Conservation (phyloP, 78 protist genomes). For the Emiliania huxleyi region DNA sequence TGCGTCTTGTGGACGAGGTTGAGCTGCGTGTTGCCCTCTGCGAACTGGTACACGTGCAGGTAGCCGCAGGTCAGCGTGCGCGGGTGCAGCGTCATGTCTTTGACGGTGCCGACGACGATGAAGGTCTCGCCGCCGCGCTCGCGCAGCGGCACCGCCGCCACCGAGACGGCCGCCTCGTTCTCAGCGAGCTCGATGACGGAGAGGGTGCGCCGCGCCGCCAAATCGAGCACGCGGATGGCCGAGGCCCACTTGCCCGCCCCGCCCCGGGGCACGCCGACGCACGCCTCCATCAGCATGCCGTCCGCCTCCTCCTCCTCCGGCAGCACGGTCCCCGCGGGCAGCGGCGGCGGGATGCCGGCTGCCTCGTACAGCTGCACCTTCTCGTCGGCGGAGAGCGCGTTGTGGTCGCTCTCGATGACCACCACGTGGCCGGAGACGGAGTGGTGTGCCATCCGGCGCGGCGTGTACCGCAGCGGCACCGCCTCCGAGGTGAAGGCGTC, state of each 20-base stretch:
- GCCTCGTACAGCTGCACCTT: constrained; percentile 39
- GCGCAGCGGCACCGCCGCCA: constrained; percentile 53
- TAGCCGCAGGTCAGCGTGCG: constrained; percentile 41
- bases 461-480: background rate
- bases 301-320: constrained; percentile 49
- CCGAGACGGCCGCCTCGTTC: constrained; percentile 85
- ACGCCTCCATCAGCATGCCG: background rate
- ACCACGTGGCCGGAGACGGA: constrained; percentile 30
- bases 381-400: constrained; percentile 29
- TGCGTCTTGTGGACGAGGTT: constrained; percentile 75
- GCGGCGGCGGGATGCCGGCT: background rate
- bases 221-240: constrained; percentile 73
- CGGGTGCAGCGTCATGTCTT: constrained; percentile 65
- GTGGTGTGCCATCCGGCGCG: background rate
- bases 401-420: constrained; percentile 79
- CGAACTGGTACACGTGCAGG: constrained; percentile 67
- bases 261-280: constrained; percentile 49
- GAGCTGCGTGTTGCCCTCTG: constrained; percentile 19
- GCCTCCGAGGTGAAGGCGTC: constrained; percentile 76
- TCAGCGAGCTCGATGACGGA: constrained; percentile 60
- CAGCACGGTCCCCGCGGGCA: background rate
- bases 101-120: constrained; percentile 84
- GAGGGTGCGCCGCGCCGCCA: constrained; percentile 40
- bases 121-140: constrained; percentile 58
- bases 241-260: constrained; percentile 84